A percentile compares a stretch with the other conserved stretches of the same genome.
phyloP scores from a whole-genome alignment of 371 early-diverging fungal genomes.

The Mortierella sp. region DNA sequence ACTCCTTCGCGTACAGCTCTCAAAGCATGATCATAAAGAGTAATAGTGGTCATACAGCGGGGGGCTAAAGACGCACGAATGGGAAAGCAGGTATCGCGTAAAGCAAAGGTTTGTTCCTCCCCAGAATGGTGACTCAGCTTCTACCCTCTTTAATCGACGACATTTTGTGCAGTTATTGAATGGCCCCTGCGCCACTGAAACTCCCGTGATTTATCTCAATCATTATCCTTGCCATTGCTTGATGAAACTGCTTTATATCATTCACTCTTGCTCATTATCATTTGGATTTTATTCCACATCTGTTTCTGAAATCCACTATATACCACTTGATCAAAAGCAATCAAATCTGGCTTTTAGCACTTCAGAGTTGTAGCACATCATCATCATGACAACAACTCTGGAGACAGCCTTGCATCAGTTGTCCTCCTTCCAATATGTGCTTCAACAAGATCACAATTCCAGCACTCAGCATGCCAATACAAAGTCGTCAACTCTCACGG shows the following conservation, averaged over 20 bases:
- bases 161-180: background rate
- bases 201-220: background rate
- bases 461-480: background rate
- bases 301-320: background rate
- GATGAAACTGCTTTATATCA: background rate
- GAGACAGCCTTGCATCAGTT: constrained; percentile 33
- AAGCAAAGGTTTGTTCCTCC: too few relatives aligned
- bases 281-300: background rate
- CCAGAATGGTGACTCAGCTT: constrained; percentile 6
- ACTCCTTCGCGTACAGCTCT: too few relatives aligned
- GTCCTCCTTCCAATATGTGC: constrained; percentile 36
- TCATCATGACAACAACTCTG: constrained; percentile 52
- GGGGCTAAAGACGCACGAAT: background rate
- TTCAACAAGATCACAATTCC: constrained; percentile 22
- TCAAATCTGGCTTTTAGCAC: too few relatives aligned
- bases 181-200: constrained; percentile 2
- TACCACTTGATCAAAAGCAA: background rate
- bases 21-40: background rate
- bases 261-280: constrained; percentile 34
- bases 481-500: constrained; percentile 15
- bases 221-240: background rate
- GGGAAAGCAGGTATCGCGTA: background rate
- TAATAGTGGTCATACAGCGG: background rate
- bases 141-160: constrained; percentile 10
- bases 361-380: background rate